Evolutionary conservation across 257 asterid genomes (phyloP).

Genomic region (Jacaranda mimosifolia): DNA sequence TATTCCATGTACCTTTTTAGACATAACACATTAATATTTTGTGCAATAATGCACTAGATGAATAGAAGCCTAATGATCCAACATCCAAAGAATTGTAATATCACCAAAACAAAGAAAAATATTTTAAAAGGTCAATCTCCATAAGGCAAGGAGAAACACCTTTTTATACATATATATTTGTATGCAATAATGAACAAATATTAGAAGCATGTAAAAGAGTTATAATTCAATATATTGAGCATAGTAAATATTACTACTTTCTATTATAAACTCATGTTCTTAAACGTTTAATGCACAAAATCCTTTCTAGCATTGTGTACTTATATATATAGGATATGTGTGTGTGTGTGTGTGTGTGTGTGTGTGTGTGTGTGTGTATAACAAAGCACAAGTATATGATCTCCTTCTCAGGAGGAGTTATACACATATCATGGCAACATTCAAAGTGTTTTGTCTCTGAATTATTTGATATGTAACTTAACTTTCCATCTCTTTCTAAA

Average conservation of each 20-base stretch:
- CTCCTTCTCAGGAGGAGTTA: neutral
- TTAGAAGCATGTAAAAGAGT: neutral
- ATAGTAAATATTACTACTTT: neutral
- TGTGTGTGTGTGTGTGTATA: neutral
- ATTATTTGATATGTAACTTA: neutral
- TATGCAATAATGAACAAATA: neutral
- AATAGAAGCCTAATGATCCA: no score
- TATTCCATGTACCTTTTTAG: no score
- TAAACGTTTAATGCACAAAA: neutral
- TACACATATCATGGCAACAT: neutral
- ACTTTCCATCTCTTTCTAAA: neutral
- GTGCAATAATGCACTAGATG: no score
- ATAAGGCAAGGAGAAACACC: no score
- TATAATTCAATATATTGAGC: neutral
- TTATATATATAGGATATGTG: no score
- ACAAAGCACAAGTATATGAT: neutral
- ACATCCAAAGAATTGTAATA: no score
- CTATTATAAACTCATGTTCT: slow-evolving; percentile 8
- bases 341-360: neutral
- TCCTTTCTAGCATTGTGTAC: neutral
- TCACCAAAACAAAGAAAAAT: no score
- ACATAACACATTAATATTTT: no score
- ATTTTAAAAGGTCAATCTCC: no score
- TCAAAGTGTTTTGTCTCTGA: neutral
- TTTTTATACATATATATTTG: no score